Conservation (phyloP, 441 rosid species). For the Bruguiera hainesii region DNA sequence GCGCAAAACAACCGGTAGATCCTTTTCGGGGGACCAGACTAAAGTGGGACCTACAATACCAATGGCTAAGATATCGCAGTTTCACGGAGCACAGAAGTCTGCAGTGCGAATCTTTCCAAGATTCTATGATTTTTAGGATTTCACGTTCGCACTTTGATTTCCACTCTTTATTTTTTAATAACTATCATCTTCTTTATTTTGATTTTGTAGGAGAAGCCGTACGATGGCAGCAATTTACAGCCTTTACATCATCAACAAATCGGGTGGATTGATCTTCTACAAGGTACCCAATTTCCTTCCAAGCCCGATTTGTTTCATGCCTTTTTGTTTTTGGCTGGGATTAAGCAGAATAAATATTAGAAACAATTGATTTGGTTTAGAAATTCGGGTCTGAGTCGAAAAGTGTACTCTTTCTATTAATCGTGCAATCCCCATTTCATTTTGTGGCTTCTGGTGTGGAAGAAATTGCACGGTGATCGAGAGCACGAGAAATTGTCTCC, state of each 20-base stretch:
- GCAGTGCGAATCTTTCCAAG: no score
- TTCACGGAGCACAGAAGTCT: no score
- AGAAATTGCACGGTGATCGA: background rate
- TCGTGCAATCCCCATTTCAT: background rate
- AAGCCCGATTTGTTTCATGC: background rate
- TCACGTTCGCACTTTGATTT: no score
- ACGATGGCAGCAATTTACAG: conserved; percentile 81
- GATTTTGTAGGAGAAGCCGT: background rate
- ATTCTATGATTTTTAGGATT: no score
- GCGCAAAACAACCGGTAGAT: background rate
- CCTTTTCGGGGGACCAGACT: background rate
- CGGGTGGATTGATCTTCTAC: conserved; percentile 85
- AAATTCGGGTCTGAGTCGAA: background rate
- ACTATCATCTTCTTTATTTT: no score
- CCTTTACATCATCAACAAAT: conserved; percentile 84
- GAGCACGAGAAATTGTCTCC: background rate
- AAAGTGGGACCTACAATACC: no score
- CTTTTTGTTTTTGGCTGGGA: background rate
- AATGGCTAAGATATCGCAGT: no score
- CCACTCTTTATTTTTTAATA: no score
- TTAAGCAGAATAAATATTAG: background rate
- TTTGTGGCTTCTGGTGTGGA: background rate
- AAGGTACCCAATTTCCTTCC: conserved; percentile 41
- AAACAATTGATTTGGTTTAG: background rate
- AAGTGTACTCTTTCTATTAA: background rate